Evolutionary conservation across 495 filamentous ascomycete species (phyloP), one percentile per base, ranked within the genome.

Genomic region (Penicillium subrubescens): DNA sequence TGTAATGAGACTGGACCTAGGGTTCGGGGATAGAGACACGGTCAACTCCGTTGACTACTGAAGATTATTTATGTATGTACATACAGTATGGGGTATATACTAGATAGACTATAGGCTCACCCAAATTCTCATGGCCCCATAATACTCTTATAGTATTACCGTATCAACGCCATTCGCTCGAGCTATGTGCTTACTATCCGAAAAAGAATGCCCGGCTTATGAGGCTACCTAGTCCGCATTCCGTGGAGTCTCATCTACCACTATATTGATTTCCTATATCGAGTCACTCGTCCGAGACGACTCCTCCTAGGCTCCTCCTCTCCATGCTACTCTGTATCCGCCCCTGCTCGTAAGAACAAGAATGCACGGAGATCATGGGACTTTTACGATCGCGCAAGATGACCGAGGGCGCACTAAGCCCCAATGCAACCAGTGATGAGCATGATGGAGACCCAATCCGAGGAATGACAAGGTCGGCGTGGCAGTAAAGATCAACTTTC

Each of bases 181-280:
- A 48, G 11, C 44, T 48, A 48, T 41, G 39, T 43, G 23, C 21
- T 3, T 43, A 48, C 21, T 3, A 41, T 41, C 37, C 14, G 15
- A 12, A 23, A 4, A 10, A 46, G n/a, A 56, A 65, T 67, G 59
- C 59, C 34, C 4, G 12, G 25, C 10, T 29, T 8, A 33, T 33
- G 8, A 44, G 33, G 55, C 44, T 33, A 33, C 46, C 62, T 37
- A 35, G 57, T 52, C 56, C 56, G 62, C 62, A 64, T 64, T 64
- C 62, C 56, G 19, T 37, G 11, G 48, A 19, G 17, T 52, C 48
- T 51, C 23, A 19, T 48, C 44, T 25, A 14, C 12, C n/a, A n/a
- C 12, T 19, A 6, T n/a, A n/a, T 44, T 44, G n/a, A 7, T 19
- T 19, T 44, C 17, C 41, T 19, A 6, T 8, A 2, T 44, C 17